Base-by-base conservation (phyloP, 2,329 filamentous ascomycete genomes). In the Penicillium decumbens region DNA sequence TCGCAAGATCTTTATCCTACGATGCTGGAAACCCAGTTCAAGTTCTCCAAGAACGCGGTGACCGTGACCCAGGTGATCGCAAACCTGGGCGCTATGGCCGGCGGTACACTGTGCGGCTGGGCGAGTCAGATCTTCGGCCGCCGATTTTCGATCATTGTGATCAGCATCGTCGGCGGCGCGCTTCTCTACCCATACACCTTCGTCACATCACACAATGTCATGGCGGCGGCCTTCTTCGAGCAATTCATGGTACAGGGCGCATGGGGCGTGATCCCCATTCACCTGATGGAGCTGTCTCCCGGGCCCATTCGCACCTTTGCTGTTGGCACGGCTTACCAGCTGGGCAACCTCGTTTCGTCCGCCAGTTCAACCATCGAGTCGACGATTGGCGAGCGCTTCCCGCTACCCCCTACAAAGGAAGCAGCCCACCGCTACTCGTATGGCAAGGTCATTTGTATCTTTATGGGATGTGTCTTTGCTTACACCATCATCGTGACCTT, bases 161-260 rank as follows among this genome's bases (percentile, higher is more conserved):
- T 84, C 61, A 77, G 72, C 56, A 70, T 84, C 48, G 60, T 84
- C 6, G 88, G 89, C 23, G 88, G 87, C 27, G 88, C 88, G 0
- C 72, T 95, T 1, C 75, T 95, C 1, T 93, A 95, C 66, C 89
- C 90, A 0, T 95, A 95, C 70, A 87, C 83, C 0, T 93, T 89
- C 60, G 77, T 83, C 9, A 73, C 73, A 2, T 76, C 72, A 58
- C 73, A 83, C 5, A 74, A 75, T 12, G 75, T 95, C 61, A 90
- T 90, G 42, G 89, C 88, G 0, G 83, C 86, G 0, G 88, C 88
- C 1, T 95, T 93, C 70, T 93, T 93, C 69, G 79, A 92, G 71
- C 87, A 89, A 65, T 88, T 89, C 65, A 87, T 81, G 61, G 85
- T 89, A 1, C 85, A 89, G 66, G 87, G 86, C 20, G 86, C 85